phyloP scores from a whole-genome alignment of 805 yeast genomes.

The Ogataea trehalophila region DNA sequence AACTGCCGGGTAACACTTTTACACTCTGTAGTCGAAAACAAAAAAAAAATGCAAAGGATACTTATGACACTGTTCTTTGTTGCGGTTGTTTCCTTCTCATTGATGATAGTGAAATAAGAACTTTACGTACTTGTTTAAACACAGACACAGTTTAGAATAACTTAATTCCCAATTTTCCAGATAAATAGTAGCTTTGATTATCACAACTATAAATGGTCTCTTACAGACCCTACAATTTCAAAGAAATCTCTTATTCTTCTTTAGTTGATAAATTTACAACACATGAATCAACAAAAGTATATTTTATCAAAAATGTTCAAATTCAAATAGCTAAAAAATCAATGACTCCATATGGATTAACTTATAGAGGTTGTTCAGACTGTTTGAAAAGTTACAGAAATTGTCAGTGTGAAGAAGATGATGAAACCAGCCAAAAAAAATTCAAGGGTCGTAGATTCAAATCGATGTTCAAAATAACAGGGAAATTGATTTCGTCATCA shows the following conservation, averaged over 20 bases:
- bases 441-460: not conserved
- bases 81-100: no score
- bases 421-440: not conserved
- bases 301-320: not conserved
- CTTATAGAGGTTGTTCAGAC: not conserved
- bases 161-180: no score
- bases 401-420: not conserved
- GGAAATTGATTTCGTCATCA: not conserved
- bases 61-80: no score
- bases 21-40: no score
- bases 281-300: not conserved
- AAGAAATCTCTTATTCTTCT: not conserved
- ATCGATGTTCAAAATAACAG: not conserved
- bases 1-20: no score
- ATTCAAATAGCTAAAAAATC: not conserved
- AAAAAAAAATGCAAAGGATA: no score
- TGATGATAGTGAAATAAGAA: no score
- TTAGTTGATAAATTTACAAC: not conserved
- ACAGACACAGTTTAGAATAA: no score
- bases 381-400: not conserved
- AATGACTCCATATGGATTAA: not conserved
- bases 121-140: no score
- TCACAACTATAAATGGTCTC: no score
- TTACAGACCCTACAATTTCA: not conserved
- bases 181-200: no score